Base-by-base conservation (phyloP, 805 yeast genomes). In the Pichia manshurica region DNA sequence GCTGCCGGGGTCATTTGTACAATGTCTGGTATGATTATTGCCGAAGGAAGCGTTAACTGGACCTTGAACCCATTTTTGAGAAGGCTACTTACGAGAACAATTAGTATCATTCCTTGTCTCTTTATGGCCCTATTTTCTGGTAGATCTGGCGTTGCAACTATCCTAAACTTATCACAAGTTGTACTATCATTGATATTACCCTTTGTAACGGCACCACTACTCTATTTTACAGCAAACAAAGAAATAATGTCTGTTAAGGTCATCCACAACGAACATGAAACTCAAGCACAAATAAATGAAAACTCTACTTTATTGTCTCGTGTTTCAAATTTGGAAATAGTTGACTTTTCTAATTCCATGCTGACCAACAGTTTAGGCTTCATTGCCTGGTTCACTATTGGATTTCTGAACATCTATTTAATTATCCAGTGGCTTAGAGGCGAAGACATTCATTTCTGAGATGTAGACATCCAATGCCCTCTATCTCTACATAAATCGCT, bases 1-100 rank as follows among this genome's bases (percentile, higher is more conserved):
- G 83, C 90, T 40, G 96, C 96, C 0, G 96, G 96, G 42, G 80
- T 90, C 38, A 90, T 89, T 2, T 89, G 96, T 63, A 90, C 97
- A 0, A 84, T 90, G 68, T 87, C 95, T 0, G 96, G 96, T 9
- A 95, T 90, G 65, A 81, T 90, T 56, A 96, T 90, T 2, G 78
- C 88, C 55, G 97, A 90, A 63, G 97, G 97, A 0, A 91, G 87
- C 59, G 69, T 90, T 35, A 76, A 81, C 45, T 89, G 96, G 96
- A 79, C 76, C 2, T 54, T 87, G 37, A 74, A 72, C 51, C 96
- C 96, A 3, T 83, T 95, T 86, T 58, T 82, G 43, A 75, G 96
- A 61, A 72, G 96, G 53, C 60, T 90, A 9, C 71, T 81, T 10
- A 90, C 96, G 0, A 75, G 97, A 59, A 66, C 77, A 6, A 82